A percentile compares a stretch with the other conserved stretches of the same genome.
These are phyloP conservation scores for Leucocoprinus birnbaumii DNA, from an alignment of 768 basidiomycete species.

Conservation along the genomic window DNA sequence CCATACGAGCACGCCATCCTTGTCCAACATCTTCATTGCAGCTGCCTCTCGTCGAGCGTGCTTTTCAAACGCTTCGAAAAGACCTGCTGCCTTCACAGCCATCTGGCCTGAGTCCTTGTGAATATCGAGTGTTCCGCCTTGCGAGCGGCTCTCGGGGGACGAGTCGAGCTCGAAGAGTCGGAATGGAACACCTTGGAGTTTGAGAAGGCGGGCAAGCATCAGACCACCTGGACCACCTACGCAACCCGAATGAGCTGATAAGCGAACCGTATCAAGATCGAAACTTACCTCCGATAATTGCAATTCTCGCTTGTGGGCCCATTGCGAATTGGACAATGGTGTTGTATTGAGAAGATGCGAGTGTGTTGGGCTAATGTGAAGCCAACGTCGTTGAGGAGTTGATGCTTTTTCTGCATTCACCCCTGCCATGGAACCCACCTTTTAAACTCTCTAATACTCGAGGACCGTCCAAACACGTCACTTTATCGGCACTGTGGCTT, in stretches of 20 bases:
- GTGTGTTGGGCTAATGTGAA: no score
- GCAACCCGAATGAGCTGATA: background rate
- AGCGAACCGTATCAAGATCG: no score
- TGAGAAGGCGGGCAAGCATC: constrained; percentile 23
- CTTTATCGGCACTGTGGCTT: no score
- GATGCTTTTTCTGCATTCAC: no score
- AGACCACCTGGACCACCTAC: constrained; percentile 22
- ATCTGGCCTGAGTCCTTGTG: constrained; percentile 21
- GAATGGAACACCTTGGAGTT: constrained; percentile 12
- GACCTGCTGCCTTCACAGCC: constrained; percentile 22
- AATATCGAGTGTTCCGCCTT: constrained; percentile 27
- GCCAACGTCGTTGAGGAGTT: no score
- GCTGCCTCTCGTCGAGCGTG: constrained; percentile 17
- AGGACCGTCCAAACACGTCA: no score
- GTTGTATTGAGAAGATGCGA: no score
- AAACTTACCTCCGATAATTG: background rate
- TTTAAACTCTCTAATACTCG: no score
- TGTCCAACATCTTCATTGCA: constrained; percentile 16
- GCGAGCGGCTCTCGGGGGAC: constrained; percentile 17
- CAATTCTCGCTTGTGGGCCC: background rate
- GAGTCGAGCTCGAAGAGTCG: constrained; percentile 22
- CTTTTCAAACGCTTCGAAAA: constrained; percentile 19
- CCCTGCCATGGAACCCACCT: no score
- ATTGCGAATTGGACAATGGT: no score
- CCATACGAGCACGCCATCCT: constrained; percentile 12